Evolutionary conservation across 768 basidiomycete genomes (phyloP), one percentile per base, ranked within the genome.

Genomic region (Mycena vulgaris): DNA sequence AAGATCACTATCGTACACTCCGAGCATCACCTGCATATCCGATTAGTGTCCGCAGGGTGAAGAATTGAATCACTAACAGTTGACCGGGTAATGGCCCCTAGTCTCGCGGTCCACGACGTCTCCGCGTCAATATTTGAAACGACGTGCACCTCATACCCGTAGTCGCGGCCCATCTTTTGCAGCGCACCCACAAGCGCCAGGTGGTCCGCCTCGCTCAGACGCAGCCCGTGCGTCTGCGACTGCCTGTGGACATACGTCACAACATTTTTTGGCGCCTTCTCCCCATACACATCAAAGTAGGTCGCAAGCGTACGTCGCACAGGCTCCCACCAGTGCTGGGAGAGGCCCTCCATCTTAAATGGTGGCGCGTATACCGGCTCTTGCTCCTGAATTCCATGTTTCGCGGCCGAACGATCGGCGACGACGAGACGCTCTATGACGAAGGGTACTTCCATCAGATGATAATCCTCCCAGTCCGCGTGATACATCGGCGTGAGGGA

Each of bases 391-490:
- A 80, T 66, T 0, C 69, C 76, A 80, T 64, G 83, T 80, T 78
- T 80, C 0, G 94, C 91, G 0, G 92, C 93, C n/a, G 88, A 86
- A 52, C 91, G 83, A 75, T 97, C 95, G 0, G 90, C 91, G 37
- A 98, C 81, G 35, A 97, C 89, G 16, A 94, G 83, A 14, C 94
- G 90, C 72, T 93, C 92, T 61, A 95, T 81, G 21, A 96, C 74
- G 77, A 91, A 95, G 0, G 95, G 93, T 21, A 89, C 85, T 23
- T 85, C 83, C 75, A 94, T 88, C 66, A 87, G 84, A 40, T 87
- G 85, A 73, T 92, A 91, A 79, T 97, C 95, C 53, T 87, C 84
- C 89, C 94, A 95, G 75, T 96, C 95, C 66, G 91, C 88, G 21
- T 83, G 66, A 78, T 91, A 95, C 82, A 93, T 87, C 59, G 91